Evolutionary conservation across 305 asterid genomes (phyloP).

Genomic region (Fraxinus platypoda): DNA sequence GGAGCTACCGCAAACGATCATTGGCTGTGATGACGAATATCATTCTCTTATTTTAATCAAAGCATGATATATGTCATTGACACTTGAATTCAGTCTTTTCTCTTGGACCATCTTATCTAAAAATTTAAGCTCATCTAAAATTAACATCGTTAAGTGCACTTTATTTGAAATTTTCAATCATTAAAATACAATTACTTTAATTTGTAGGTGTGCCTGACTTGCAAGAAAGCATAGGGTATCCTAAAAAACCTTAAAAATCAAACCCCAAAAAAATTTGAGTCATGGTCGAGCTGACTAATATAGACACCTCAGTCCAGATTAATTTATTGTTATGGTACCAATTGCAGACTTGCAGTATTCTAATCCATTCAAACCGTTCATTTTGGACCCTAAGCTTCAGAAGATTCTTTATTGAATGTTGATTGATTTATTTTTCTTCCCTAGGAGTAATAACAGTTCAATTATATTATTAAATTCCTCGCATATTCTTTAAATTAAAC

Average conservation of each 20-base stretch:
- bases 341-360: neutral
- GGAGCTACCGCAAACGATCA: neutral
- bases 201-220: neutral
- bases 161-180: neutral
- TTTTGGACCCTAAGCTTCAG: conserved; percentile 25
- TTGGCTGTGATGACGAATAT: neutral
- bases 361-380: conserved; percentile 42
- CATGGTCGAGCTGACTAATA: neutral
- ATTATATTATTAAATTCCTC: neutral
- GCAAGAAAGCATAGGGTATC: neutral
- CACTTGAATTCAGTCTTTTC: neutral
- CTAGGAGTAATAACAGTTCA: neutral
- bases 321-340: neutral
- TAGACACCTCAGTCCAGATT: neutral
- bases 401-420: conserved; percentile 37
- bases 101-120: neutral
- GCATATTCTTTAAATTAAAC: neutral
- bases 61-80: neutral
- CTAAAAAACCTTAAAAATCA: neutral
- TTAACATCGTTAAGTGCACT: neutral
- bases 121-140: neutral
- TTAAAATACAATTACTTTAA: neutral
- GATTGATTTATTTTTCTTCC: conserved; percentile 30
- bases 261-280: neutral
- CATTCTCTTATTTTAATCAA: neutral